Conservation (phyloP, 441 rosid species). For the Pelargonium fulgidum region DNA sequence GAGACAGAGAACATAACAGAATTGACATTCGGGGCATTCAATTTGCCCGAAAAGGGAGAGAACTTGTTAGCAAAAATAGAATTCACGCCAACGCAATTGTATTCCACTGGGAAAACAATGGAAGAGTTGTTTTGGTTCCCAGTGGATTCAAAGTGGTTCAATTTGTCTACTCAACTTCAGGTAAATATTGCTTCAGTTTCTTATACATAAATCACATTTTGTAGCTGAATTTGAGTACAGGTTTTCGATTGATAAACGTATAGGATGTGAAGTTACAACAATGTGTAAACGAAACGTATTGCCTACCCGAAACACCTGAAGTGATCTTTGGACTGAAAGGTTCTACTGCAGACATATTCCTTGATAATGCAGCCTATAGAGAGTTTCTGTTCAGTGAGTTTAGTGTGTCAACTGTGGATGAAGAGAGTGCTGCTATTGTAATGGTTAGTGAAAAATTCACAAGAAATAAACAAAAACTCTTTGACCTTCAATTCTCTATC, state of each 20-base stretch:
- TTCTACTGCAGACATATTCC: constrained; percentile 27
- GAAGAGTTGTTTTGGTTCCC: constrained; percentile 30
- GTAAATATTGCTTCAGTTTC: constrained; percentile 7
- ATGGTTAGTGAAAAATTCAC: constrained; percentile 16
- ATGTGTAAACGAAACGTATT: constrained; percentile 27
- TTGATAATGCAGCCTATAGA: constrained; percentile 31
- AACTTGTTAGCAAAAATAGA: constrained; percentile 27
- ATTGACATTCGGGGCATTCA: constrained; percentile 28
- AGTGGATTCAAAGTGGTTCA: constrained; percentile 22
- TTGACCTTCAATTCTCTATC: no score
- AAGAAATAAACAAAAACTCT: background rate
- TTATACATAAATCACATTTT: background rate
- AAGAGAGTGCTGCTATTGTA: constrained; percentile 32
- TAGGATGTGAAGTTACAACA: constrained; percentile 25
- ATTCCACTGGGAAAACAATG: constrained; percentile 22
- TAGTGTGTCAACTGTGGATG: constrained; percentile 32
- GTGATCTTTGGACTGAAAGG: constrained; percentile 26
- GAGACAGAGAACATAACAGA: constrained; percentile 20
- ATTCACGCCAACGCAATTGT: constrained; percentile 22
- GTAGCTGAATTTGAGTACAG: background rate
- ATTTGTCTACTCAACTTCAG: constrained; percentile 25
- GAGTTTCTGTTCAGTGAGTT: constrained; percentile 25
- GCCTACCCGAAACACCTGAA: constrained; percentile 29
- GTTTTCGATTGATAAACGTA: background rate
- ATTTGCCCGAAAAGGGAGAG: constrained; percentile 26